phyloP scores from a whole-genome alignment of 2,329 filamentous ascomycete genomes.

The Hyphodiscus sp. region DNA sequence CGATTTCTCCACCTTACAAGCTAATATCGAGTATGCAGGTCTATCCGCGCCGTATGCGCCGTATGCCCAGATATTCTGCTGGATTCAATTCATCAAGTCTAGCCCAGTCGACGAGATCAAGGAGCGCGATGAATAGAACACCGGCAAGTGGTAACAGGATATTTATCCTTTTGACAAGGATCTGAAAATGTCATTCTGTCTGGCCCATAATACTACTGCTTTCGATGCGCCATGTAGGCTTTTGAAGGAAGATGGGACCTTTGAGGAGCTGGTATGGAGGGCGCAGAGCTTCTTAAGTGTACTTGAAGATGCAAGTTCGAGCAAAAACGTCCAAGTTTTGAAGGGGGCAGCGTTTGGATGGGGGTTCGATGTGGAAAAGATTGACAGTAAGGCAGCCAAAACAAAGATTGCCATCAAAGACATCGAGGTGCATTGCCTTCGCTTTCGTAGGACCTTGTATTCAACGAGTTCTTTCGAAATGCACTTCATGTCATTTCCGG shows the following conservation, averaged over 20 bases:
- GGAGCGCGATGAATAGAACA: neutral
- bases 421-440: no score
- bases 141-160: neutral
- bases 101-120: neutral
- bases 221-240: neutral
- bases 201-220: neutral
- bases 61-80: neutral
- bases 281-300: neutral
- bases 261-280: neutral
- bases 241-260: neutral
- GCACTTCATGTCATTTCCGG: no score
- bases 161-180: neutral
- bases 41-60: neutral
- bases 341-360: neutral
- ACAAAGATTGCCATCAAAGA: neutral
- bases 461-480: no score
- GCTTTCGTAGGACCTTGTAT: no score
- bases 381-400: neutral
- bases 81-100: neutral
- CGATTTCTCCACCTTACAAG: neutral
- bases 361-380: neutral
- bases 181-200: neutral
- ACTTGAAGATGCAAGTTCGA: neutral
- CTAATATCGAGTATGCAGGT: neutral
- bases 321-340: neutral